Evolutionary conservation across 1,139 yeast genomes (phyloP).

Genomic region (Suzukiozyma palmioleophila): DNA sequence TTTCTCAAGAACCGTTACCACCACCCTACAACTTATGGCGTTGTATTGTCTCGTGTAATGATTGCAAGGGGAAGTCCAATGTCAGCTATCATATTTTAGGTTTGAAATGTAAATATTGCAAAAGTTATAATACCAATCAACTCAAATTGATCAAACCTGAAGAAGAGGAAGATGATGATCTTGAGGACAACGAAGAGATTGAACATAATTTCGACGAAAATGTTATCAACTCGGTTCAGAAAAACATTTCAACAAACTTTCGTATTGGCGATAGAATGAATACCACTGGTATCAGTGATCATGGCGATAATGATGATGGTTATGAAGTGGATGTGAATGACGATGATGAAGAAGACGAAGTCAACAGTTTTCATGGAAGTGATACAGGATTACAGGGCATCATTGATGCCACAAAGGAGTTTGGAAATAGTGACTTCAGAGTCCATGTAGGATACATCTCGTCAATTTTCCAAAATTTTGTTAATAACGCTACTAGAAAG

Average conservation of each 20-base stretch:
- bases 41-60: conserved; percentile 78
- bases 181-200: conserved; percentile 9
- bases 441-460: conserved; percentile 30
- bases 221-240: conserved; percentile 30
- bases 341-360: conserved; percentile 14
- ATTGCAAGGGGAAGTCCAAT: conserved; percentile 79
- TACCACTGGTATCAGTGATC: conserved; percentile 20
- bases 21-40: conserved; percentile 75
- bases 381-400: conserved; percentile 19
- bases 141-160: conserved; percentile 57
- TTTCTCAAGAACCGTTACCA: conserved; percentile 71
- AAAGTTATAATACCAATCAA: conserved; percentile 81
- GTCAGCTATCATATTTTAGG: conserved; percentile 82
- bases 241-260: conserved; percentile 38
- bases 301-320: conserved; percentile 11
- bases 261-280: conserved; percentile 18
- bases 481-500: conserved; percentile 24
- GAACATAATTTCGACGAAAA: conserved; percentile 11
- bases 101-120: conserved; percentile 79
- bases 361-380: conserved; percentile 15
- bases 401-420: conserved; percentile 23
- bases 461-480: conserved; percentile 37
- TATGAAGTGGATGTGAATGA: conserved; percentile 11
- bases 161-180: conserved; percentile 34
- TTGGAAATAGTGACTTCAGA: conserved; percentile 12